Percentiles rank a stretch among this genome's conserved stretches.
phyloP scores from a whole-genome alignment of 2,329 filamentous ascomycete species.

The Phialemoniopsis sp. region DNA sequence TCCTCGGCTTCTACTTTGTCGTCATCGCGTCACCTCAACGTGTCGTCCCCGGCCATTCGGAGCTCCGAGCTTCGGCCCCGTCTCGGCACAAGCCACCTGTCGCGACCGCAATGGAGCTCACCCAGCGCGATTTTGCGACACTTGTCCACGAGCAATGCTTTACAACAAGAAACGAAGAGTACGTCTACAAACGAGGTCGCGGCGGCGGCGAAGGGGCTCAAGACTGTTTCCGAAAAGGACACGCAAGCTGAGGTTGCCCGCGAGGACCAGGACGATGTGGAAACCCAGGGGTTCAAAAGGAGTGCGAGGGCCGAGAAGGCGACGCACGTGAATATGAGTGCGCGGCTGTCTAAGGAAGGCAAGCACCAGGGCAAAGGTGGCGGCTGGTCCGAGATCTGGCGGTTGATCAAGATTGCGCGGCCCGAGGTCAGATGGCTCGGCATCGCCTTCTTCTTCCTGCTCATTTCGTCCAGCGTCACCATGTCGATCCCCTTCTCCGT shows the following conservation, averaged over 20 bases:
- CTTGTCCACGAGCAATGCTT: conserved; percentile 15
- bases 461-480: conserved; percentile 87
- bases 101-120: conserved; percentile 7
- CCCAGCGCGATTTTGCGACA: conserved; percentile 12
- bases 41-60: neutral
- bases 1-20: neutral
- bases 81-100: neutral
- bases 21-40: neutral
- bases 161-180: conserved; percentile 9
- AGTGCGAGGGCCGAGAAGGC: conserved; percentile 85
- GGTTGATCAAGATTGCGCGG: conserved; percentile 82
- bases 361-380: conserved; percentile 50
- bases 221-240: conserved; percentile 4
- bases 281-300: conserved; percentile 57
- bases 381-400: conserved; percentile 73
- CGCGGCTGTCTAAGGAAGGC: conserved; percentile 81
- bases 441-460: conserved; percentile 76
- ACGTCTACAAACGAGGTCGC: conserved; percentile 7
- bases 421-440: conserved; percentile 77
- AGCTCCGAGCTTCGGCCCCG: neutral
- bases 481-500: conserved; percentile 98
- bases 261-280: conserved; percentile 36
- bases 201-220: conserved; percentile 4
- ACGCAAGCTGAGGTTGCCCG: conserved; percentile 33
- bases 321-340: conserved; percentile 83